A percentile compares a stretch with the other conserved stretches of the same genome.
phyloP scores from a whole-genome alignment of 768 basidiomycete genomes.

The Hypsizygus marmoreus region DNA sequence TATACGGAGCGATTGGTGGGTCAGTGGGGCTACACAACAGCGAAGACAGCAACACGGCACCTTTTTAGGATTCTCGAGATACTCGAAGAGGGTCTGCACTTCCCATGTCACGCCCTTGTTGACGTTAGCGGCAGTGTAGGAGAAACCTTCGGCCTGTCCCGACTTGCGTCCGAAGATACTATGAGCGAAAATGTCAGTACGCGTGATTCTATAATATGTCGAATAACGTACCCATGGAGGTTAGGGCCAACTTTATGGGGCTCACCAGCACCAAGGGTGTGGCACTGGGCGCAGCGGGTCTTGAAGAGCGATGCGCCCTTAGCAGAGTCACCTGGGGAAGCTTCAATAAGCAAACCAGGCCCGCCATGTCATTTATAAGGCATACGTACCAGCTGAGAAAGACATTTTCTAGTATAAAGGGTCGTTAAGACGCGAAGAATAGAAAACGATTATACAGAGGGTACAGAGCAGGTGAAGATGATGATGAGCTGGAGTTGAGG shows the following conservation, averaged over 20 bases:
- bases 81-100: slow-evolving; percentile 88
- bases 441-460: slow-evolving; percentile 18
- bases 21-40: not conserved
- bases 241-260: slow-evolving; percentile 93
- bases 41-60: slow-evolving; percentile 42
- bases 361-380: too few relatives aligned
- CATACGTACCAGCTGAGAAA: slow-evolving; percentile 41
- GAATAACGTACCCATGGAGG: slow-evolving; percentile 78
- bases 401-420: slow-evolving; percentile 30
- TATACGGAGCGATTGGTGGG: slow-evolving; percentile 24
- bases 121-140: slow-evolving; percentile 93
- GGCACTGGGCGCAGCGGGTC: slow-evolving; percentile 94
- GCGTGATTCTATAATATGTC: not conserved
- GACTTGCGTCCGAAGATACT: slow-evolving; percentile 86
- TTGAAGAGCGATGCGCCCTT: slow-evolving; percentile 98
- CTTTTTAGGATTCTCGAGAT: slow-evolving; percentile 97
- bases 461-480: slow-evolving; percentile 14
- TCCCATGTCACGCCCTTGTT: slow-evolving; percentile 92
- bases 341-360: slow-evolving; percentile 48
- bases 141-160: slow-evolving; percentile 83
- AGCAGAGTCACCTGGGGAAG: slow-evolving; percentile 67
- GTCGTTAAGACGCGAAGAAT: slow-evolving; percentile 4
- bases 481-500: slow-evolving; percentile 12
- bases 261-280: slow-evolving; percentile 78
- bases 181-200: slow-evolving; percentile 6